Conservation (phyloP, 345 rosid species). For the Citrus australasica region DNA sequence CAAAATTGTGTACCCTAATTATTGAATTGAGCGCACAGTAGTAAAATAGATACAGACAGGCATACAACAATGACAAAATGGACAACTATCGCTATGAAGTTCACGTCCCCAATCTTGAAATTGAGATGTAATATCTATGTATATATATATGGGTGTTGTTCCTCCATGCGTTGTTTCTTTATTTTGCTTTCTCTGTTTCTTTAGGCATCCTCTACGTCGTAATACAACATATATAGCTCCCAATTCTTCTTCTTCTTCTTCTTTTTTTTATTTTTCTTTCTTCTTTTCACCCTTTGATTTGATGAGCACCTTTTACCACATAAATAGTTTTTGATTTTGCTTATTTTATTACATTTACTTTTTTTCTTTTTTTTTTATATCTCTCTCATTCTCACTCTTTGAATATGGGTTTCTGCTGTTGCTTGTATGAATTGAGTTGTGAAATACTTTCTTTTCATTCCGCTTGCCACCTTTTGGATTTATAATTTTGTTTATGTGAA, state of each 20-base stretch:
- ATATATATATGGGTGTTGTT: too few relatives aligned
- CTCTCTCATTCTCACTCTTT: not conserved
- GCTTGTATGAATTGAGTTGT: slow-evolving; percentile 20
- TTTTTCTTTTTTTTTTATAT: too few relatives aligned
- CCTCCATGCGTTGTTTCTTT: too few relatives aligned
- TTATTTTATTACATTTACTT: not conserved
- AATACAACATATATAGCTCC: slow-evolving; percentile 20
- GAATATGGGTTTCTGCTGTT: slow-evolving; percentile 18
- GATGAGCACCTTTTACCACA: slow-evolving; percentile 3
- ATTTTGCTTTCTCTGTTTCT: not conserved
- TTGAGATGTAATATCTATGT: too few relatives aligned
- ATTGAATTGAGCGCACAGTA: too few relatives aligned
- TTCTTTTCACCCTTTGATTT: not conserved
- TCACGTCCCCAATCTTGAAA: too few relatives aligned
- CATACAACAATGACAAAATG: too few relatives aligned
- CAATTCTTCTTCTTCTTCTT: not conserved
- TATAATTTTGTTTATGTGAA: slow-evolving; percentile 13
- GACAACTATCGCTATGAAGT: too few relatives aligned
- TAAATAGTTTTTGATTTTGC: not conserved
- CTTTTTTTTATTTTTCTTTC: not conserved
- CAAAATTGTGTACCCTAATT: too few relatives aligned
- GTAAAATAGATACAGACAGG: too few relatives aligned
- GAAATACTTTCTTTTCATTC: slow-evolving; percentile 3
- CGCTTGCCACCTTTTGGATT: slow-evolving; percentile 26
- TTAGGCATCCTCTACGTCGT: slow-evolving; percentile 27